Evolutionary conservation across 176 grass and related monocot genomes (phyloP).

Genomic region (Oropetium thomaeum): DNA sequence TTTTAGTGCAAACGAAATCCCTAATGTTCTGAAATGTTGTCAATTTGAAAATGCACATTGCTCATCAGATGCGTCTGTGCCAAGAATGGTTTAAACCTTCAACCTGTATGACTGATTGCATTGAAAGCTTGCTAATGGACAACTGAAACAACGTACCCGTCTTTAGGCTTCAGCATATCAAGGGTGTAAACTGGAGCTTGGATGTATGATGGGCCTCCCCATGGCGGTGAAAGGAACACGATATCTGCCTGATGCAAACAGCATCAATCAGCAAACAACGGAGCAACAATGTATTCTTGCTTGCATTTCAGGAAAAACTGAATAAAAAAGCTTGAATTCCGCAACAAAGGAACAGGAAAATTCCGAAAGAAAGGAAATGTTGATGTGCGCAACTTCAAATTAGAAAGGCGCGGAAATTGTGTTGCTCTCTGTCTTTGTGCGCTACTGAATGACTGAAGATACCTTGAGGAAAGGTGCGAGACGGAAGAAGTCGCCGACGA

Average conservation of each 20-base stretch:
- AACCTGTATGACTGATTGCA: not conserved
- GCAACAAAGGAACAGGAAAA: not conserved
- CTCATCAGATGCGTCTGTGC: not conserved
- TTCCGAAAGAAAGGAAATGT: not conserved
- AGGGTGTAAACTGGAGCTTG: conserved; percentile 48
- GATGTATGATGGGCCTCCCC: conserved; percentile 70
- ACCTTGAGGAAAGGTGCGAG: conserved; percentile 58
- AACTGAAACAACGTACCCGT: conserved; percentile 39
- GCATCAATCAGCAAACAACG: conserved; percentile 9
- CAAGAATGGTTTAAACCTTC: not conserved
- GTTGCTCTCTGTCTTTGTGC: not conserved
- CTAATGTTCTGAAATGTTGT: not conserved
- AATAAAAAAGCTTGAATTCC: too few species aligned
- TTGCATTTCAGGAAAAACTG: too few species aligned
- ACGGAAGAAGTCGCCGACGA: conserved; percentile 62
- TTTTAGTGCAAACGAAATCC: not conserved
- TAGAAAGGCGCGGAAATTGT: not conserved
- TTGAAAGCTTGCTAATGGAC: not conserved
- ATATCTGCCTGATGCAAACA: conserved; percentile 47
- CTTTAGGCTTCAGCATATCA: conserved; percentile 63
- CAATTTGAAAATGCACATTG: not conserved
- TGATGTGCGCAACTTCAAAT: not conserved
- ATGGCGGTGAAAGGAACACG: conserved; percentile 79
- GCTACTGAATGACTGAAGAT: not conserved
- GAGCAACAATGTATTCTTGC: not conserved